phyloP scores from a whole-genome alignment of 352 stramenopile species.

The Phytophthora ramorum region DNA sequence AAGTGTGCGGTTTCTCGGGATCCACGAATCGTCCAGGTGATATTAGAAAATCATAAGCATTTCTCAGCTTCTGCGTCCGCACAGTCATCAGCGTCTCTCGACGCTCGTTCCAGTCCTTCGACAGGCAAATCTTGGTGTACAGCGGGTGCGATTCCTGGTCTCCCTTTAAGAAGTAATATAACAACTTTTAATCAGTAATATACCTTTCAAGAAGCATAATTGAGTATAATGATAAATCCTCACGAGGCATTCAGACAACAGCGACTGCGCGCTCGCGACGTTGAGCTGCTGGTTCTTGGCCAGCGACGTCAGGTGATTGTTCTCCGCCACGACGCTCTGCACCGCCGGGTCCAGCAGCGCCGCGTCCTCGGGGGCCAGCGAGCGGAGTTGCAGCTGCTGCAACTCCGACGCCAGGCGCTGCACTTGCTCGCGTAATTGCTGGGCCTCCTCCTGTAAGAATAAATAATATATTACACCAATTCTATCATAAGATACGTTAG shows the following conservation, averaged over 20 bases:
- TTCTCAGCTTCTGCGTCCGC: constrained; percentile 29
- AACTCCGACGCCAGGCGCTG: constrained; percentile 27
- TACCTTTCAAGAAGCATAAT: constrained; percentile 10
- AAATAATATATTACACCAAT: not conserved
- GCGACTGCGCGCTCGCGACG: constrained; percentile 40
- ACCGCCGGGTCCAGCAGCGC: constrained; percentile 13
- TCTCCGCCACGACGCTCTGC: constrained; percentile 25
- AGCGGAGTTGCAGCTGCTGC: constrained; percentile 16
- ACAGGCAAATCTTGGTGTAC: constrained; percentile 27
- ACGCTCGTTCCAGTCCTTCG: constrained; percentile 33
- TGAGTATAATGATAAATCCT: constrained; percentile 1
- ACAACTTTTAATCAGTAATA: not conserved
- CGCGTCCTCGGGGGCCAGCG: constrained; percentile 15
- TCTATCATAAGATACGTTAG: not conserved
- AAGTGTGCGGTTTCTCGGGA: constrained; percentile 20
- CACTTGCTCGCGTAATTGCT: constrained; percentile 22
- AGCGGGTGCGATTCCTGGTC: constrained; percentile 28
- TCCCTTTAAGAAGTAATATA: constrained; percentile 5
- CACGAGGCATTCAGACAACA: constrained; percentile 37
- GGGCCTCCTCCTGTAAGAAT: constrained; percentile 31
- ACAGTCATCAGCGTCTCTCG: constrained; percentile 33
- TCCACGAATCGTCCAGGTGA: constrained; percentile 23
- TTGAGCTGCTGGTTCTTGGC: constrained; percentile 46
- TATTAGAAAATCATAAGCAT: constrained; percentile 34
- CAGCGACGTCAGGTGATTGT: constrained; percentile 33